Conservation (phyloP, 202 grass and related monocot species). For the Hordeum pubiflorum region DNA sequence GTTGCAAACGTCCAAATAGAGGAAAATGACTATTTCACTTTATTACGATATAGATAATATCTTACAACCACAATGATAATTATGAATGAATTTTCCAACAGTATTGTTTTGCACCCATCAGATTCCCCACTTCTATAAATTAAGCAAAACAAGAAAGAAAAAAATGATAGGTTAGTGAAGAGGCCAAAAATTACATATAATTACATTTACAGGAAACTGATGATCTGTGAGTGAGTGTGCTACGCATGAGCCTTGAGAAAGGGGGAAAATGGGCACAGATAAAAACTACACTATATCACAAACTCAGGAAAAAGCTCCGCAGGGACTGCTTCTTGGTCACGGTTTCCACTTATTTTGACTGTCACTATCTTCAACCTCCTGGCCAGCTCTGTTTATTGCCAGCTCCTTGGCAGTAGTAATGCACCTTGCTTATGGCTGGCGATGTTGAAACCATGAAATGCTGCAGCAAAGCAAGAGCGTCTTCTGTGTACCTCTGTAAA, state of each 20-base stretch:
- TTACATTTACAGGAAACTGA: slow-evolving; percentile 35
- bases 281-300: background rate
- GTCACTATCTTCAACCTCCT: background rate
- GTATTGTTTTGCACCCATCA: background rate
- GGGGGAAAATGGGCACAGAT: background rate
- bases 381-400: background rate
- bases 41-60: slow-evolving; percentile 9
- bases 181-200: slow-evolving; percentile 24
- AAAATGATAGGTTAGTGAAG: slow-evolving; percentile 4
- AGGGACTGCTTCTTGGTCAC: background rate
- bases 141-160: background rate
- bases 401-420: slow-evolving; percentile 12
- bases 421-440: background rate
- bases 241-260: background rate
- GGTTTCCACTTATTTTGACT: slow-evolving; percentile 7
- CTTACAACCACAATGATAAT: slow-evolving; percentile 16
- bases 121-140: background rate
- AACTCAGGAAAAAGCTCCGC: background rate
- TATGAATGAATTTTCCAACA: background rate
- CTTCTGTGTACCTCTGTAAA: slow-evolving; percentile 6
- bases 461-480: background rate
- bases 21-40: background rate
- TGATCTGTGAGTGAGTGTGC: background rate
- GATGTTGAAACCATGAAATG: background rate
- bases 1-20: background rate